Percentiles rank a stretch among this genome's conserved stretches.
Evolutionary conservation across 1,284 basidiomycete genomes (phyloP).

Genomic region (Cryptococcus sp.): DNA sequence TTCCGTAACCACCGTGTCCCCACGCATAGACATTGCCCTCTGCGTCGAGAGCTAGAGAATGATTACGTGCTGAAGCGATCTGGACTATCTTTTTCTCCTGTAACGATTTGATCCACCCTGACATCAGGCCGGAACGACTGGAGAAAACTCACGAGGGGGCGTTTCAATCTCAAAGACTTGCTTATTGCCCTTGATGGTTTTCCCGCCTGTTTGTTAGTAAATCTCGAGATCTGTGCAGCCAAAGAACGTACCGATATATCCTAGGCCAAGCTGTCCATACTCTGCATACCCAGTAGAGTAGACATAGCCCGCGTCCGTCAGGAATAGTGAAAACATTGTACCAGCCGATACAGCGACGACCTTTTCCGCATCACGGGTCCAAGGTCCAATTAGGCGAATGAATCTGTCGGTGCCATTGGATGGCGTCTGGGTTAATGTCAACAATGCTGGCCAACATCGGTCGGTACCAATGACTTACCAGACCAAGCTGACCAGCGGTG

Average conservation of each 20-base stretch:
- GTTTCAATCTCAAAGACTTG: conserved; percentile 73
- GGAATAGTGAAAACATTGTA: conserved; percentile 72
- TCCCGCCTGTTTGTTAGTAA: conserved; percentile 52
- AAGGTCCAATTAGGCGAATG: conserved; percentile 34
- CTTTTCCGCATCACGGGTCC: conserved; percentile 31
- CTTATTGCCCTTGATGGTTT: conserved; percentile 77
- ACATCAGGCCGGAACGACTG: conserved; percentile 56
- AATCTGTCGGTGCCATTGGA: conserved; percentile 19
- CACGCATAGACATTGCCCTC: conserved; percentile 78
- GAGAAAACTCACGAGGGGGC: conserved; percentile 60
- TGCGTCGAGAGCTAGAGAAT: conserved; percentile 74
- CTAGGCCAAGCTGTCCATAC: conserved; percentile 87
- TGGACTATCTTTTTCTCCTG: conserved; percentile 62
- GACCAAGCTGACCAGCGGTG: conserved; percentile 63
- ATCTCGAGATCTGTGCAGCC: neutral
- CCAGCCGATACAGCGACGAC: conserved; percentile 64
- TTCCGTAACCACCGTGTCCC: conserved; percentile 51
- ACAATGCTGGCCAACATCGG: neutral
- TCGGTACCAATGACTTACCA: conserved; percentile 21
- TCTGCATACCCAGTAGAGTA: conserved; percentile 89
- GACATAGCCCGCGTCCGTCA: conserved; percentile 77
- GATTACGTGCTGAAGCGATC: conserved; percentile 81
- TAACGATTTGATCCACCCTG: conserved; percentile 1
- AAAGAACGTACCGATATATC: conserved; percentile 60
- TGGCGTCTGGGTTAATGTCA: conserved; percentile 9